phyloP scores from a whole-genome alignment of 2,329 filamentous ascomycete species.

The Bertia moriformis region DNA sequence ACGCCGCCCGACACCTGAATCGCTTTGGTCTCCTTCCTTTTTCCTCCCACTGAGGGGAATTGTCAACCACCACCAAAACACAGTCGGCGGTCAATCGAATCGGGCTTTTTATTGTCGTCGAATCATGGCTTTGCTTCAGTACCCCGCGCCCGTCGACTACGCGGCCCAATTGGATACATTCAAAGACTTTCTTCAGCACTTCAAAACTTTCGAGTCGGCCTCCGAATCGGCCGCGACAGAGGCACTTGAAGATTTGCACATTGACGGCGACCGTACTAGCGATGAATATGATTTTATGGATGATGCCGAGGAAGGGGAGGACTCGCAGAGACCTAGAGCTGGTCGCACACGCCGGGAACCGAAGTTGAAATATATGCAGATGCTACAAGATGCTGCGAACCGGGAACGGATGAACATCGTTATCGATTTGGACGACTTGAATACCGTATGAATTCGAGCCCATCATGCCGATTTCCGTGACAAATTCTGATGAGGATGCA shows the following conservation, averaged over 20 bases:
- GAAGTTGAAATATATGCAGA: slow-evolving; percentile 52
- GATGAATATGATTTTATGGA: slow-evolving; percentile 42
- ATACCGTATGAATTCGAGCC: slow-evolving; percentile 21
- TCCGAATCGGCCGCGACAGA: slow-evolving; percentile 37
- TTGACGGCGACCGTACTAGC: slow-evolving; percentile 42
- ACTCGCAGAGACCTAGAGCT: slow-evolving; percentile 15
- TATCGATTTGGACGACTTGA: slow-evolving; percentile 53
- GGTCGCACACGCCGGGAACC: slow-evolving; percentile 17
- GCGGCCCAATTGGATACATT: slow-evolving; percentile 23
- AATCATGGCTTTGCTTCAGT: not conserved
- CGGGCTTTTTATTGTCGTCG: not conserved
- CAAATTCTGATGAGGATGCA: slow-evolving; percentile 12
- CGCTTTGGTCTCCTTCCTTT: no score
- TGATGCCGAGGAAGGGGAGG: slow-evolving; percentile 29
- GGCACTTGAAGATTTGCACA: slow-evolving; percentile 42
- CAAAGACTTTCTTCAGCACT: slow-evolving; percentile 51
- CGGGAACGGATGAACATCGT: slow-evolving; percentile 38
- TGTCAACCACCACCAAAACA: not conserved
- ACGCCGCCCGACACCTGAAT: no score
- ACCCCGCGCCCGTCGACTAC: not conserved
- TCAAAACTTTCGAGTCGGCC: slow-evolving; percentile 32
- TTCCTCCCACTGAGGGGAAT: not conserved
- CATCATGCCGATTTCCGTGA: slow-evolving; percentile 1
- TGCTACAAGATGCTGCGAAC: slow-evolving; percentile 52
- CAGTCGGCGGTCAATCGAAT: not conserved